Percentiles rank a stretch among this genome's conserved stretches.
Conservation (phyloP, 1,139 yeast genomes). For the Candida anutae region DNA sequence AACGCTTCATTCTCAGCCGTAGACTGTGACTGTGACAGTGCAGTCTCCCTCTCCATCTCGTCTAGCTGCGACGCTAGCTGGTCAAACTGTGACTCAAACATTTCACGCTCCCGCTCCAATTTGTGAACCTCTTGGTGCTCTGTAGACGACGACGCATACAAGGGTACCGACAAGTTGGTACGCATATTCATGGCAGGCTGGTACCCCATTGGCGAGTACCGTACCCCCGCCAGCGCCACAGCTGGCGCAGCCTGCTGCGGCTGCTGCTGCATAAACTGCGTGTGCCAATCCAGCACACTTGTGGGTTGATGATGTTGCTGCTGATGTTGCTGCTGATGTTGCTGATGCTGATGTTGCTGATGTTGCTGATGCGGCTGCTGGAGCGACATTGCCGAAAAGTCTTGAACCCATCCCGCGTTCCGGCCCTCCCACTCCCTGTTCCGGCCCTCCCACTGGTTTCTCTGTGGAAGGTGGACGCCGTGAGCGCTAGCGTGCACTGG, state of each 20-base stretch:
- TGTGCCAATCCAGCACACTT: slow-evolving; percentile 25
- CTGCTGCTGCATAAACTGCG: slow-evolving; percentile 18
- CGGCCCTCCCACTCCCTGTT: neutral
- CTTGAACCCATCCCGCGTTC: slow-evolving; percentile 4
- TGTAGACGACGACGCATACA: slow-evolving; percentile 5
- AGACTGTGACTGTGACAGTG: slow-evolving; percentile 3
- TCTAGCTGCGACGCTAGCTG: slow-evolving; percentile 27
- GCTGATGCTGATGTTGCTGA: slow-evolving; percentile 6
- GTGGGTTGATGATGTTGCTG: slow-evolving; percentile 6
- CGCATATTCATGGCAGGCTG: slow-evolving; percentile 10
- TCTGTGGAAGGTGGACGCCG: neutral
- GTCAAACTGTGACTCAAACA: slow-evolving; percentile 29
- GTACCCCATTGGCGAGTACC: slow-evolving; percentile 4
- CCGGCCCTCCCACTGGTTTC: neutral
- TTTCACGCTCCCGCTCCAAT: slow-evolving; percentile 2
- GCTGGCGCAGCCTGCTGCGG: slow-evolving; percentile 7
- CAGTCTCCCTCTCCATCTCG: slow-evolving; percentile 7
- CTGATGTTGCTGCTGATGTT: slow-evolving; percentile 8
- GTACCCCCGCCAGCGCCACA: slow-evolving; percentile 2
- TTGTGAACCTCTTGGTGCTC: slow-evolving; percentile 27
- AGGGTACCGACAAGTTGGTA: slow-evolving; percentile 10
- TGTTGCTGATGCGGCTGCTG: slow-evolving; percentile 2
- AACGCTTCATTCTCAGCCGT: slow-evolving; percentile 27
- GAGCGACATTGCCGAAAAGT: slow-evolving; percentile 3
- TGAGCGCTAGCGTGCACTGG: slow-evolving; percentile 1